Conservation (phyloP, 306 rosid genomes). For the Cucurbita maxima region DNA sequence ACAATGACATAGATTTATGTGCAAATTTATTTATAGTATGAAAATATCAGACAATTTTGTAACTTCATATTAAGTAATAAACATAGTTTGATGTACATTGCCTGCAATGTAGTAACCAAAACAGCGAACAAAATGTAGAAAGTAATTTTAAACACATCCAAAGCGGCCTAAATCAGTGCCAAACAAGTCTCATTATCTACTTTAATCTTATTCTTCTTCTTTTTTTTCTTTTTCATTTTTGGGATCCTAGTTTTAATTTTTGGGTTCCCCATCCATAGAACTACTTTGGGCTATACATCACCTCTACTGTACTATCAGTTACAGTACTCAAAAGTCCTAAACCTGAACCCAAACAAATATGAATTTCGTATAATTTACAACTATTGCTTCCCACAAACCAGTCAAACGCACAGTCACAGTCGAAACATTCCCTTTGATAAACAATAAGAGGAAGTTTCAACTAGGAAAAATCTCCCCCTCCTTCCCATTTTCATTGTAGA, state of each 20-base stretch:
- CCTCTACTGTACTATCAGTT: neutral
- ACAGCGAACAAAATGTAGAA: no score
- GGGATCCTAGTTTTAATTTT: neutral
- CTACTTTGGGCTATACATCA: slow-evolving; percentile 1
- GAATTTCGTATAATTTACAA: neutral
- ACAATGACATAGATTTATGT: no score
- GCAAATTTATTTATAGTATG: no score
- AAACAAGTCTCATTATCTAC: neutral
- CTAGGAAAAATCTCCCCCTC: slow-evolving; percentile 48
- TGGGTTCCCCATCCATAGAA: neutral
- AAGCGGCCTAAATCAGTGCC: neutral
- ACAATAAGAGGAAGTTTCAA: neutral
- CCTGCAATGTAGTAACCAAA: no score
- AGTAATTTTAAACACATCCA: neutral
- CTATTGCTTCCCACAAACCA: neutral
- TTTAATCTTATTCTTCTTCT: neutral
- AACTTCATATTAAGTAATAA: no score
- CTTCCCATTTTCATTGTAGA: slow-evolving; percentile 25
- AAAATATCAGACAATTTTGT: no score
- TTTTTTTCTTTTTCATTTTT: neutral
- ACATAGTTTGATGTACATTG: no score
- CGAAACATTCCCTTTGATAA: neutral
- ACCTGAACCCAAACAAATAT: neutral
- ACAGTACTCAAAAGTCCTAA: neutral
- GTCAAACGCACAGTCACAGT: neutral